Evolutionary conservation across 73 alveolate genomes (phyloP).

Genomic region (Tetrahymena malaccensis): DNA sequence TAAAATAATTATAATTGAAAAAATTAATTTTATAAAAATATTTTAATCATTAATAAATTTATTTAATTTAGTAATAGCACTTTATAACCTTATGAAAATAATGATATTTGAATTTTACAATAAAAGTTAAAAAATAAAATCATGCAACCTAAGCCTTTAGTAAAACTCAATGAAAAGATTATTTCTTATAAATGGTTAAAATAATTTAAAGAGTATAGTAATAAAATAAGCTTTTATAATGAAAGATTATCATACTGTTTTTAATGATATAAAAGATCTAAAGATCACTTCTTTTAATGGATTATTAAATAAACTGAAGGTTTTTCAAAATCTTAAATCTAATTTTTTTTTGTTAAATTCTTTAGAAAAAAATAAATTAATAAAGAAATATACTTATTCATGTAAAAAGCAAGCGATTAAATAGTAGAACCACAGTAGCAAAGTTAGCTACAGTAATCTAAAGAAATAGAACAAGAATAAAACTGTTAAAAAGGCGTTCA

Average conservation of each 20-base stretch:
- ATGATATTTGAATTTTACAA: too few species aligned
- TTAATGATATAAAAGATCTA: not conserved
- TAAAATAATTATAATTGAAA: too few species aligned
- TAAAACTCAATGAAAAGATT: too few species aligned
- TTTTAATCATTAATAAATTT: too few species aligned
- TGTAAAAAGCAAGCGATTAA: not conserved
- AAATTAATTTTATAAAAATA: too few species aligned
- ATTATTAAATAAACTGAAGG: not conserved
- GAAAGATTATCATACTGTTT: not conserved
- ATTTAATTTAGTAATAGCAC: too few species aligned
- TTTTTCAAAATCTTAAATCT: not conserved
- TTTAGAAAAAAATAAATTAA: not conserved
- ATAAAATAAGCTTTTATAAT: too few species aligned
- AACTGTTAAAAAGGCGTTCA: not conserved
- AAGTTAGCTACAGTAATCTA: not conserved
- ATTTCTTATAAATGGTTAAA: not conserved
- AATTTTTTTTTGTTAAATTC: not conserved
- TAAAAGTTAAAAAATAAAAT: too few species aligned
- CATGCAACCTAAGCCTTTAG: too few species aligned
- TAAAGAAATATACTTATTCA: not conserved
- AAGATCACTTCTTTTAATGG: not conserved
- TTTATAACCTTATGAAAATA: too few species aligned
- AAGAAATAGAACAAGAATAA: not conserved
- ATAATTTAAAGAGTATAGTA: not conserved
- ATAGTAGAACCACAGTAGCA: not conserved